Percentiles rank a stretch among this genome's conserved stretches.
These are phyloP conservation scores for Pseudogymnoascus sp. DNA, from an alignment of 2,329 filamentous ascomycete species.

Conservation along the genomic window DNA sequence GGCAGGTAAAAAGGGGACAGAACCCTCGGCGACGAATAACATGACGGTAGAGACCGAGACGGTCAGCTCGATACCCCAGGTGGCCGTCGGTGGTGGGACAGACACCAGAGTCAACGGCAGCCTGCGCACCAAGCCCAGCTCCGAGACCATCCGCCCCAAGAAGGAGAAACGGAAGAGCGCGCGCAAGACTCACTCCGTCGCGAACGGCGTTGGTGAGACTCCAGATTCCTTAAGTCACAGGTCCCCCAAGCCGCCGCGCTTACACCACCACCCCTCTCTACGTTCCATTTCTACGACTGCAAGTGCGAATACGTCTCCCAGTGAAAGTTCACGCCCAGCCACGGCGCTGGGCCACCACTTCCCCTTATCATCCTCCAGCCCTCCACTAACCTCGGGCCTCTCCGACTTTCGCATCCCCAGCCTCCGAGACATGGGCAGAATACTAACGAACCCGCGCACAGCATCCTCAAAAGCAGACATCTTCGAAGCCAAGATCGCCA, in stretches of 20 bases:
- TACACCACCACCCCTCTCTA: not conserved
- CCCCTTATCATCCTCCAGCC: slow-evolving; percentile 18
- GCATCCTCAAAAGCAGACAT: slow-evolving; percentile 95
- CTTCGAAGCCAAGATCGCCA: slow-evolving; percentile 95
- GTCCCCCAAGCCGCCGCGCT: not conserved
- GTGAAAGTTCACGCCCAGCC: slow-evolving; percentile 7
- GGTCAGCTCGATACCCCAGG: slow-evolving; percentile 81
- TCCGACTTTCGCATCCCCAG: not conserved
- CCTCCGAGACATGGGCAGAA: slow-evolving; percentile 31
- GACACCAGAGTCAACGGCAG: slow-evolving; percentile 61
- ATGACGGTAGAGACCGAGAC: slow-evolving; percentile 99
- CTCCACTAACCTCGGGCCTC: not conserved
- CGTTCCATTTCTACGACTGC: not conserved
- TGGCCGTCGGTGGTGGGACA: slow-evolving; percentile 62
- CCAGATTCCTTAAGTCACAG: slow-evolving; percentile 15
- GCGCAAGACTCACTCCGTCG: slow-evolving; percentile 67
- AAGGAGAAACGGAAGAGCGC: slow-evolving; percentile 80
- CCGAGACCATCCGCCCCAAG: slow-evolving; percentile 91
- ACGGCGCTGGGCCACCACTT: slow-evolving; percentile 1
- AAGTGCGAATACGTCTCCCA: not conserved
- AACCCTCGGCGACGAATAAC: slow-evolving; percentile 66
- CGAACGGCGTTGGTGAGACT: slow-evolving; percentile 65
- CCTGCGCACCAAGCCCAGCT: slow-evolving; percentile 78
- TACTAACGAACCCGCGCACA: slow-evolving; percentile 43
- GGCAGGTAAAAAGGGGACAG: slow-evolving; percentile 54